Conservation (phyloP, 1,284 basidiomycete species). For the Calocybe gambosa region DNA sequence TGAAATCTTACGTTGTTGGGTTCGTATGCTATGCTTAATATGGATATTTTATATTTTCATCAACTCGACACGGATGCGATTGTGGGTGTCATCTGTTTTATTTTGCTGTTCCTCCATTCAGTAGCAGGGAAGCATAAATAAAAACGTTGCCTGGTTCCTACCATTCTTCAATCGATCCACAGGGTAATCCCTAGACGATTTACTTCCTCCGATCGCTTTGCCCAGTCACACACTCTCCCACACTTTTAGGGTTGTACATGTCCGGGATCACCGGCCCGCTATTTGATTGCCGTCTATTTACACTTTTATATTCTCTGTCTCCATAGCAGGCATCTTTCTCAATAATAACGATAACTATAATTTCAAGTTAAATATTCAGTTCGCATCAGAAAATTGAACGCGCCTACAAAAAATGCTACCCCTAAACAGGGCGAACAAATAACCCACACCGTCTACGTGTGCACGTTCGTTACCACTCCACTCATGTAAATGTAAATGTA, state of each 20-base stretch:
- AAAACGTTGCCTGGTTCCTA: too few species aligned
- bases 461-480: neutral
- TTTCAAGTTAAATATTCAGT: slow-evolving; percentile 10
- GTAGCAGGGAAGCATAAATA: too few species aligned
- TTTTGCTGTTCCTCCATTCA: neutral
- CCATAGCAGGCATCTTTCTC: slow-evolving; percentile 26
- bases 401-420: slow-evolving; percentile 43
- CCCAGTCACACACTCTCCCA: too few species aligned
- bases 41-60: slow-evolving; percentile 3
- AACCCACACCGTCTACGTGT: slow-evolving; percentile 54
- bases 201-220: slow-evolving; percentile 3
- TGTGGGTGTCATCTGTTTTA: too few species aligned
- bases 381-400: slow-evolving; percentile 8
- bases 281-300: neutral
- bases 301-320: slow-evolving; percentile 1
- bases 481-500: neutral
- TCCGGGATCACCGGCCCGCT: slow-evolving; percentile 5
- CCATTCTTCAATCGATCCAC: slow-evolving; percentile 10
- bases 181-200: slow-evolving; percentile 3
- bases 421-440: slow-evolving; percentile 54
- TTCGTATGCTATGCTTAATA: slow-evolving; percentile 11
- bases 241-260: slow-evolving; percentile 12
- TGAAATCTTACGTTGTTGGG: neutral
- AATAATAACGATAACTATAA: slow-evolving; percentile 32
- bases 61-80: slow-evolving; percentile 4